A percentile compares a stretch with the other conserved stretches of the same genome.
Conservation (phyloP, 1,284 basidiomycete species). For the Papiliotrema flavescens region DNA sequence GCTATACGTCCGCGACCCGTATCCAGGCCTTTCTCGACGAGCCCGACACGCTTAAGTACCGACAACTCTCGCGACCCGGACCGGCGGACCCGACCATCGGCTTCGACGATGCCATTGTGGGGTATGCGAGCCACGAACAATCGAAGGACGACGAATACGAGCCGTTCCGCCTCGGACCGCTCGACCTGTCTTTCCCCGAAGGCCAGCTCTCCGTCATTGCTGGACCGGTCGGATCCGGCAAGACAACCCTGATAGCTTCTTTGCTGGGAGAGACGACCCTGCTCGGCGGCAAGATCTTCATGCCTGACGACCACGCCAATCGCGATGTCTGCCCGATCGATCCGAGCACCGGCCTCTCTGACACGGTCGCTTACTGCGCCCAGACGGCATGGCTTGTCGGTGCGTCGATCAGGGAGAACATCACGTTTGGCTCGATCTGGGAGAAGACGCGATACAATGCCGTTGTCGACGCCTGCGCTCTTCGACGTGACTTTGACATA, state of each 20-base stretch:
- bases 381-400: constrained; percentile 57
- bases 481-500: constrained; percentile 53
- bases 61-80: constrained; percentile 47
- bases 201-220: constrained; percentile 48
- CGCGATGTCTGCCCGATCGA: constrained; percentile 49
- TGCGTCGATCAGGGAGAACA: constrained; percentile 56
- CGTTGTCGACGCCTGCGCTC: constrained; percentile 54
- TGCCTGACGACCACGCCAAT: constrained; percentile 52
- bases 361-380: constrained; percentile 55
- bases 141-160: constrained; percentile 20
- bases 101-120: constrained; percentile 53
- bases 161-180: constrained; percentile 50
- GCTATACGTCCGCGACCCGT: constrained; percentile 48
- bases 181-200: constrained; percentile 51
- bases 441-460: constrained; percentile 51
- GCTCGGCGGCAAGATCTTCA: constrained; percentile 52
- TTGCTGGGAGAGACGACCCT: constrained; percentile 53
- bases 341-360: constrained; percentile 49
- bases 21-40: constrained; percentile 53
- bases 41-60: constrained; percentile 57
- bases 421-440: constrained; percentile 52
- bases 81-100: constrained; percentile 51
- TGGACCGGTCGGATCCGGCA: constrained; percentile 56
- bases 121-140: constrained; percentile 24
- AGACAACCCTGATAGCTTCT: constrained; percentile 68